Evolutionary conservation across 2,329 filamentous ascomycete genomes (phyloP), one percentile per base, ranked within the genome.

Genomic region (Monilinia fructigena): DNA sequence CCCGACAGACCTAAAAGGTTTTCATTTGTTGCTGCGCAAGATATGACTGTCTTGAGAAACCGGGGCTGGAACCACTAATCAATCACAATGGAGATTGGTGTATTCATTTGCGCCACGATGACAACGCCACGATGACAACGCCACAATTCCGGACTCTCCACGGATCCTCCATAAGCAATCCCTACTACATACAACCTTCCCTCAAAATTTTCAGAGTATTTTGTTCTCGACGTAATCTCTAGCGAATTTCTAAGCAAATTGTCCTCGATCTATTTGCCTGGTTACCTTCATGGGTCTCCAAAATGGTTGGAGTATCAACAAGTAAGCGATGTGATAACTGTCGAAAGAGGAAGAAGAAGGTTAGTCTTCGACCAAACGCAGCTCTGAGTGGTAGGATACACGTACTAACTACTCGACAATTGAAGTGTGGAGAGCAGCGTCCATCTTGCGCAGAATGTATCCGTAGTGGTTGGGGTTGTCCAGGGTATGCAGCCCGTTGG

Each of bases 331-430:
- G 68, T 63, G 68, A 66, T 58, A 69, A 63, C n/a, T 71, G 68
- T 42, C 62, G 68, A 28, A 70, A 38, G 23, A 64, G 70, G 52
- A 71, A 71, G 56, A 71, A 71, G 40, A 71, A 70, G 61, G 68
- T 65, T 66, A 28, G 65, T 60, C 20, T 40, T n/a, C 20, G 48
- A 31, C 2, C 5, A 28, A 28, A 12, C 40, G 31, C 20, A 31
- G 7, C 10, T 35, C 1, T 3, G 38, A 31, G 2, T 40, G 18
- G 23, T 54, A 8, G 20, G n/a, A 16, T 0, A 12, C 58, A 18
- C 54, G 31, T 16, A 40, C 53, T 62, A 26, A 62, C 18, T 23
- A 47, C 10, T 28, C 31, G 45, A 53, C 2, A 26, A 4, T 52
- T 16, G 35, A 52, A 71, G 69, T 71, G 70, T 60, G 69, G 64